Evolutionary conservation across 2,329 filamentous ascomycete species (phyloP), one percentile per base, ranked within the genome.

Genomic region (Trichoderma lentiforme): DNA sequence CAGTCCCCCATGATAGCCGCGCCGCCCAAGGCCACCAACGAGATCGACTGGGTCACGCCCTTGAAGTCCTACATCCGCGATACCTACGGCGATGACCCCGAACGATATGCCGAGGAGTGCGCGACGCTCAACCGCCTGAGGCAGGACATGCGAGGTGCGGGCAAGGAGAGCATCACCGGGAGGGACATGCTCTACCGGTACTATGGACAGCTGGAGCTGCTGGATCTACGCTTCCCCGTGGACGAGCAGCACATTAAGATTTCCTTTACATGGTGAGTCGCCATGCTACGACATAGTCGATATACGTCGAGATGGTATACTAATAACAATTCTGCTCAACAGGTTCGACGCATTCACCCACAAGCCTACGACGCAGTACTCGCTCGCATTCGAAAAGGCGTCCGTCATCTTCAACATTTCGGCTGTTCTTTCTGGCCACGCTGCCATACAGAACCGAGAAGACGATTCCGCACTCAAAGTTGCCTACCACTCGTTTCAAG

Each of bases 311-410:
- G 32, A 57, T 72, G 21, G 72, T 76, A 60, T 72, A 24, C 72
- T 76, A 69, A 74, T 26, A 57, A 28, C 21, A 11, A 43, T 8
- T 51, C 39, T 11, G 2, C 18, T n/a, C 2, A n/a, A 4, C 78
- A 97, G 94, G 94, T 98, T 97, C 83, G 96, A 99, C 82, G 96
- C 97, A n/a, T 99, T 99, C 81, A 99, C 96, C 58, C 95, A 97
- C 81, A 98, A 98, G 79, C 89, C 94, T n/a, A 99, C 96, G 5
- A 91, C 95, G 4, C 96, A 99, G 81, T 98, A 97, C 84, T 98
- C 95, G 8, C 87, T 99, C 62, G 96, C 96, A 62, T 99, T 97
- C 81, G 96, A 99, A 82, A 99, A 99, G 81, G 96, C 96, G 15
- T 98, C 95, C 77, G 97, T 99, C 79, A 98, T 99, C 78, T 99